Percentiles rank a stretch among this genome's conserved stretches.
phyloP scores from a whole-genome alignment of 352 stramenopile species.

The Peronosclerospora sorghi region DNA sequence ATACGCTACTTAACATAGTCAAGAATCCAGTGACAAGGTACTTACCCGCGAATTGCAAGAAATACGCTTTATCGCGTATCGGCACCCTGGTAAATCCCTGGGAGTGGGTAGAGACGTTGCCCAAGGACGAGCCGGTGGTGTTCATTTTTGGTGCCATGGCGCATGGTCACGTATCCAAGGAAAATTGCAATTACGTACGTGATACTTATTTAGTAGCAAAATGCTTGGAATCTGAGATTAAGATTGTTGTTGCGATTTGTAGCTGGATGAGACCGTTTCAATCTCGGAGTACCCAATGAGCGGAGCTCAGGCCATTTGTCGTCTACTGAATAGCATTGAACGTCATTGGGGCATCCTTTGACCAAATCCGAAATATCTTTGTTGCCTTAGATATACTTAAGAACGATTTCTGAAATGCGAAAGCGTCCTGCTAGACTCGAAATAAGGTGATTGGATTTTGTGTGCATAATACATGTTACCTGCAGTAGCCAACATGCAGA shows the following conservation, averaged over 20 bases:
- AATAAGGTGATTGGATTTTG: no score
- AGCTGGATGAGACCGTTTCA: slow-evolving; percentile 94
- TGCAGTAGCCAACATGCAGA: no score
- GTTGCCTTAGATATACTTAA: no score
- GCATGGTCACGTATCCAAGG: slow-evolving; percentile 91
- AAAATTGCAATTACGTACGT: slow-evolving; percentile 94
- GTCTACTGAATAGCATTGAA: slow-evolving; percentile 96
- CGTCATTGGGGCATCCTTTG: slow-evolving; percentile 98
- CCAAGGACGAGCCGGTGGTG: slow-evolving; percentile 88
- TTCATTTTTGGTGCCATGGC: slow-evolving; percentile 98
- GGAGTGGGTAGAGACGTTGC: slow-evolving; percentile 89
- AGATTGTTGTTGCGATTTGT: slow-evolving; percentile 6
- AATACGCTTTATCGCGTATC: slow-evolving; percentile 91
- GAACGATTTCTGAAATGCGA: no score
- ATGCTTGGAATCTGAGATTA: not conserved
- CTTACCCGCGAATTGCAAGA: slow-evolving; percentile 90
- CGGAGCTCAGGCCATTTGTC: slow-evolving; percentile 92
- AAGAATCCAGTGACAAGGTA: slow-evolving; percentile 98
- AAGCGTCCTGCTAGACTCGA: no score
- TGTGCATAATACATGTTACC: no score
- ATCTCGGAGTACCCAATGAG: slow-evolving; percentile 98
- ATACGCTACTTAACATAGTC: slow-evolving; percentile 98
- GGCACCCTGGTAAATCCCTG: slow-evolving; percentile 92
- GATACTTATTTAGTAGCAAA: not conserved
- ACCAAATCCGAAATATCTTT: slow-evolving; percentile 12